Percentiles rank a stretch among this genome's conserved stretches.
phyloP scores from a whole-genome alignment of 2,329 filamentous ascomycete species.

The Laburnicola sp. region DNA sequence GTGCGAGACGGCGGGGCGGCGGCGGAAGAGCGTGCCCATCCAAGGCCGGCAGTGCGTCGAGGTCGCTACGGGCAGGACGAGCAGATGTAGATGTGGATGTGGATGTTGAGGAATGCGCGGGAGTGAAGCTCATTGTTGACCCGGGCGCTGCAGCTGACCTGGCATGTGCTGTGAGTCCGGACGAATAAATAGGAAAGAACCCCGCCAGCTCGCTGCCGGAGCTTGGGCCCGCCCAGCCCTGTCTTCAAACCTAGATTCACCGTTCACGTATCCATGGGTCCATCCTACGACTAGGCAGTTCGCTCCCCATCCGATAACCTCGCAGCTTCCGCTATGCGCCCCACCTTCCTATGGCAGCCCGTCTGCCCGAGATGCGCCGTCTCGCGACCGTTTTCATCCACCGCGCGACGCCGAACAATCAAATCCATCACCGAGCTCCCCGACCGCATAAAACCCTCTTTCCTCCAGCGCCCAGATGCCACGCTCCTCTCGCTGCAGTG shows the following conservation, averaged over 20 bases:
- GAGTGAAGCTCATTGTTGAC: no score
- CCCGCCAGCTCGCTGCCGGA: no score
- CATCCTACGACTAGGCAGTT: background rate
- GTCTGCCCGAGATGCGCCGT: background rate
- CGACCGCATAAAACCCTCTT: constrained; percentile 38
- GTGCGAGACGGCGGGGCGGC: background rate
- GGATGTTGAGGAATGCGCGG: no score
- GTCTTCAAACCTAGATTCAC: background rate
- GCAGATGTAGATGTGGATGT: no score
- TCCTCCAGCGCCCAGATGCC: constrained; percentile 58
- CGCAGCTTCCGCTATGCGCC: constrained; percentile 1
- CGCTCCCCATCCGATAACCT: background rate
- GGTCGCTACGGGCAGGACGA: no score
- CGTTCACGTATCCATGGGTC: background rate
- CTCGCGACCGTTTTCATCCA: constrained; percentile 32
- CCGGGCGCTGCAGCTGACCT: no score
- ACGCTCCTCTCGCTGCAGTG: constrained; percentile 68
- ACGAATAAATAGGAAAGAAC: no score
- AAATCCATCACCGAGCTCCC: constrained; percentile 39
- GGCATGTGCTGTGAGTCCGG: no score
- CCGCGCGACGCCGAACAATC: constrained; percentile 25
- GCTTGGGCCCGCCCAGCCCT: background rate
- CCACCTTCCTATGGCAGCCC: constrained; percentile 11
- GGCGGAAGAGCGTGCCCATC: background rate
- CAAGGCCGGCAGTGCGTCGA: no score